phyloP scores from a whole-genome alignment of 106 monocot genomes.

The Phalaenopsis aphrodite region DNA sequence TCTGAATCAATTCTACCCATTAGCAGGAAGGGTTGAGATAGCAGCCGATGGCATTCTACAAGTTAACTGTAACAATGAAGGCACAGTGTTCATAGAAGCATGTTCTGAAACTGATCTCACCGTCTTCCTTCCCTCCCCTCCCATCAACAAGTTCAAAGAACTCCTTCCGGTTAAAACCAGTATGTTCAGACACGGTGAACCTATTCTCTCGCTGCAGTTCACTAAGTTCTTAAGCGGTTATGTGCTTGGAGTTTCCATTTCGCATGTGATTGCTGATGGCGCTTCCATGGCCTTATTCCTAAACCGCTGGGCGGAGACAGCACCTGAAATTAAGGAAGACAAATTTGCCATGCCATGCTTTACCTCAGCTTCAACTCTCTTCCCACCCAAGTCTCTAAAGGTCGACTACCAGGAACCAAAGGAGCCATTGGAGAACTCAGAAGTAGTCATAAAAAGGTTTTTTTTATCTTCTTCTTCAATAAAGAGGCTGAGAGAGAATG shows the following conservation, averaged over 20 bases:
- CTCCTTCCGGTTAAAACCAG: slow-evolving; percentile 16
- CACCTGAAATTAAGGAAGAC: not conserved
- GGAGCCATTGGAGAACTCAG: not conserved
- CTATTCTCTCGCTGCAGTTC: slow-evolving; percentile 22
- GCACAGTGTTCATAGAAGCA: slow-evolving; percentile 19
- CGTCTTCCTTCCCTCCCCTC: slow-evolving; percentile 3
- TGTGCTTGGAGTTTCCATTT: slow-evolving; percentile 22
- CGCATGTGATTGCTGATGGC: slow-evolving; percentile 30
- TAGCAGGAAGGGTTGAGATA: slow-evolving; percentile 26
- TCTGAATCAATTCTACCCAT: slow-evolving; percentile 22
- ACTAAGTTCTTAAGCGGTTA: slow-evolving; percentile 14
- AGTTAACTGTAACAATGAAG: slow-evolving; percentile 26
- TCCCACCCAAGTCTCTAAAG: slow-evolving; percentile 1
- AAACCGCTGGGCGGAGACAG: slow-evolving; percentile 10
- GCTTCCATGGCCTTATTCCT: slow-evolving; percentile 26
- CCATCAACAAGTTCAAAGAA: slow-evolving; percentile 11
- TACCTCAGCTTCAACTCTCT: slow-evolving; percentile 3
- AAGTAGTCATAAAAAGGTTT: not conserved
- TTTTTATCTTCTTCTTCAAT: not conserved
- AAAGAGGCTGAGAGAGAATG: slow-evolving; percentile 4
- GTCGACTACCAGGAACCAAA: not conserved
- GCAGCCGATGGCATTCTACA: slow-evolving; percentile 9
- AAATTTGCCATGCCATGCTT: not conserved
- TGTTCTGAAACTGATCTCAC: not conserved
- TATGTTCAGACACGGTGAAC: slow-evolving; percentile 2